phyloP scores from a whole-genome alignment of 768 basidiomycete genomes.

The Harrya chromipes region DNA sequence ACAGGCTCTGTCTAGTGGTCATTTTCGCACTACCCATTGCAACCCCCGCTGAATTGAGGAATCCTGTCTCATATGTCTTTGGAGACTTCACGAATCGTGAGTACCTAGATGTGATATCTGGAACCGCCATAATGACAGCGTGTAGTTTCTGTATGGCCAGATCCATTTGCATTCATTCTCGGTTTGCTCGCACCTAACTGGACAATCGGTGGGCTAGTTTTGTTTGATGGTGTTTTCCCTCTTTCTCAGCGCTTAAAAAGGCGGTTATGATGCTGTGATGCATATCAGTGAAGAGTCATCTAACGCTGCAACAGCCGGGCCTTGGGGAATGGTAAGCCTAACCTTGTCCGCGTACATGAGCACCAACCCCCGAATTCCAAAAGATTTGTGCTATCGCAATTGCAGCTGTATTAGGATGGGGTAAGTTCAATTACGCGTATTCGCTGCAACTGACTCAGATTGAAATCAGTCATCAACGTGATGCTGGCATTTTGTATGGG shows the following conservation, averaged over 20 bases:
- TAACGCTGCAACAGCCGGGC: constrained; percentile 53
- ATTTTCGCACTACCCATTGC: constrained; percentile 62
- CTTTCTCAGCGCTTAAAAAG: constrained; percentile 13
- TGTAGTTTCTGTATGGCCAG: constrained; percentile 40
- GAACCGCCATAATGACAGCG: not conserved
- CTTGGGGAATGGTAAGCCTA: constrained; percentile 49
- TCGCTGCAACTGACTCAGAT: not conserved
- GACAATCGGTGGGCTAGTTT: constrained; percentile 27
- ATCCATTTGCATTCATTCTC: constrained; percentile 45
- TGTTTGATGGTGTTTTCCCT: too few species aligned
- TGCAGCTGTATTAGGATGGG: constrained; percentile 44
- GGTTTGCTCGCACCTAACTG: constrained; percentile 47
- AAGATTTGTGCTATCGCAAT: constrained; percentile 37
- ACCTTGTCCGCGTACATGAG: not conserved
- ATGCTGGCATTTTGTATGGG: constrained; percentile 58
- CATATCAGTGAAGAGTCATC: constrained; percentile 53
- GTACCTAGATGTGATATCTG: constrained; percentile 5
- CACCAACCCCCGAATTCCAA: not conserved
- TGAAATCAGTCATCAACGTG: constrained; percentile 42
- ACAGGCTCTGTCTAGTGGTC: constrained; percentile 15
- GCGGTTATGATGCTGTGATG: constrained; percentile 46
- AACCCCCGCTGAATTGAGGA: constrained; percentile 55
- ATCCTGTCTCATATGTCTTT: constrained; percentile 57
- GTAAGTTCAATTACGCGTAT: constrained; percentile 20
- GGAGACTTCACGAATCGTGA: constrained; percentile 57